Base-by-base conservation (phyloP, 2,329 filamentous ascomycete species). In the Aciculosporium take region DNA sequence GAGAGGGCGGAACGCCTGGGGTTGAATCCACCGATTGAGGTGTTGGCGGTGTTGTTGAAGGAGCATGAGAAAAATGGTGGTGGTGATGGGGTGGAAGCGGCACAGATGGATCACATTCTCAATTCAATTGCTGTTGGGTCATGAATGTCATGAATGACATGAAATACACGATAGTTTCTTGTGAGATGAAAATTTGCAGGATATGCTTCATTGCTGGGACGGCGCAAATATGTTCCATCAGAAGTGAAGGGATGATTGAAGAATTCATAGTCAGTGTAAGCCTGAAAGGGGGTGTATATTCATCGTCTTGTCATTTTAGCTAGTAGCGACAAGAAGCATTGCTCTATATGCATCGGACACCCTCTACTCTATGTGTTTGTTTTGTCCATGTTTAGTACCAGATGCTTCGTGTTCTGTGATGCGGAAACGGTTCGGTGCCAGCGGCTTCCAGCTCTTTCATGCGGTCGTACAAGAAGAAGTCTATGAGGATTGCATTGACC, bases 381-480 rank as follows among this genome's bases (percentile, higher is more conserved):
- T 34, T 18, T 34, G 7, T 20, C 8, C 13, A n/a, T n/a, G 40
- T 47, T 41, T 62, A 95, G 60, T 95, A 95, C 88, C 88, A 95
- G 46, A 95, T 94, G 55, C 86, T 93, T 57, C 88, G 75, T 33
- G 88, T 94, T 48, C 88, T 72, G 62, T 95, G 88, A 62, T 94
- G 87, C 5, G 85, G 84, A 37, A 62, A 51, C 31, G 65, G 68
- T 55, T 79, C 74, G 42, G 69, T 59, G 40, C 77, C 67, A 49
- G 67, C 58, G 1, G 64, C 67, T 59, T 96, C 89, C 56, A 83
- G 60, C 55, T 86, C 81, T 60, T 96, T 98, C 64, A 91, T 87
- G 15, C 82, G 78, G 63, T 98, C 91, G 57, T 98, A 98, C 42
- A 98, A 66, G 60, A 95, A 94, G 63, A 96, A 98, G 61, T 98